phyloP scores from a whole-genome alignment of 2,329 filamentous ascomycete species.

The Gaeumannomyces tritici region DNA sequence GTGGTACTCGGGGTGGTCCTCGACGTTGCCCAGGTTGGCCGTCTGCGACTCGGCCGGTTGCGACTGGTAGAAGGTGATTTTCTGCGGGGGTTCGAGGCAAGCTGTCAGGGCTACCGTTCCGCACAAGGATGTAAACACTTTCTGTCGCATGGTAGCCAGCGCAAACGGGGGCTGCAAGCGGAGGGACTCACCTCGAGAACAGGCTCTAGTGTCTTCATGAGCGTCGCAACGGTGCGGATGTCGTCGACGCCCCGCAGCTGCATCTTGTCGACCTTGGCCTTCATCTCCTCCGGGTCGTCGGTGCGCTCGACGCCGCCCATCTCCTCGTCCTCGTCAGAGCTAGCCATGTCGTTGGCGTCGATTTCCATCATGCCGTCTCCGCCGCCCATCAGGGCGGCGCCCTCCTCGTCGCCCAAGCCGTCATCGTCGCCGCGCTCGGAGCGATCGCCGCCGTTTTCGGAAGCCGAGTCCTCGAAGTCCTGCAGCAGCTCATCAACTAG shows the following conservation, averaged over 20 bases:
- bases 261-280: slow-evolving; percentile 77
- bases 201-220: slow-evolving; percentile 76
- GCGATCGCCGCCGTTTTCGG: slow-evolving; percentile 56
- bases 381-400: slow-evolving; percentile 23
- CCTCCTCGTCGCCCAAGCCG: slow-evolving; percentile 32
- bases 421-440: slow-evolving; percentile 40
- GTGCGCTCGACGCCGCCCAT: slow-evolving; percentile 37
- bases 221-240: slow-evolving; percentile 65
- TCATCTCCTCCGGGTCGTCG: slow-evolving; percentile 59
- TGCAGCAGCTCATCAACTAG: slow-evolving; percentile 87
- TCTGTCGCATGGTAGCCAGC: slow-evolving; percentile 18
- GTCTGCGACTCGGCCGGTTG: slow-evolving; percentile 53
- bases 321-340: slow-evolving; percentile 51
- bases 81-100: slow-evolving; percentile 48
- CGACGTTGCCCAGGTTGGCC: slow-evolving; percentile 68
- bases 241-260: slow-evolving; percentile 64
- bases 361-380: slow-evolving; percentile 42
- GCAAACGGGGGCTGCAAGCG: slow-evolving; percentile 5
- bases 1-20: slow-evolving; percentile 87
- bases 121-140: slow-evolving; percentile 52
- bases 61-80: slow-evolving; percentile 69
- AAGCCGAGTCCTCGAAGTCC: slow-evolving; percentile 80
- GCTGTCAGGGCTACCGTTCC: slow-evolving; percentile 58
- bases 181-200: slow-evolving; percentile 65
- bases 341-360: slow-evolving; percentile 46